Conservation (phyloP, 768 basidiomycete genomes). For the Chalciporus pseudorubinellus region DNA sequence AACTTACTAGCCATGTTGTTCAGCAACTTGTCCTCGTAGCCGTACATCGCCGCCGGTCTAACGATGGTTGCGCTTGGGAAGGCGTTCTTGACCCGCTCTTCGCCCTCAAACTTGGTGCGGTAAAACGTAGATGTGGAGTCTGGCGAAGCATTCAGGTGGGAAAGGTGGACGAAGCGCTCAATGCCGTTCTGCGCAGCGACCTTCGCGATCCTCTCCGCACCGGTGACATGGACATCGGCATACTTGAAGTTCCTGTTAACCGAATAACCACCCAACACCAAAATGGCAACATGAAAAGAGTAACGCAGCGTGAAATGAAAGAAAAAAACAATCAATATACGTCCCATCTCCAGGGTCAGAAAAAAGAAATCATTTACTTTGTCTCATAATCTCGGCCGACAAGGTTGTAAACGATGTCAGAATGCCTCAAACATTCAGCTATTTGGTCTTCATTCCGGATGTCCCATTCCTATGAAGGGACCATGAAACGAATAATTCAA, state of each 20-base stretch:
- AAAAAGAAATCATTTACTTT: constrained; percentile 54
- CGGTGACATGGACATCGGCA: constrained; percentile 74
- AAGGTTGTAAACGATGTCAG: constrained; percentile 95
- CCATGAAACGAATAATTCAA: constrained; percentile 14
- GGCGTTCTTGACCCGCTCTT: constrained; percentile 76
- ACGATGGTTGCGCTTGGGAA: constrained; percentile 89
- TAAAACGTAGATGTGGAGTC: constrained; percentile 82
- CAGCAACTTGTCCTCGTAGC: constrained; percentile 92
- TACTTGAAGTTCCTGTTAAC: constrained; percentile 81
- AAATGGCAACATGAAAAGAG: neutral
- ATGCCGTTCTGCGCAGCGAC: constrained; percentile 78
- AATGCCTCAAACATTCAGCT: constrained; percentile 90
- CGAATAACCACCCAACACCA: constrained; percentile 4
- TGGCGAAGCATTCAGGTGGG: constrained; percentile 86
- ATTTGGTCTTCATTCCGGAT: constrained; percentile 87
- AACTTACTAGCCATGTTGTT: constrained; percentile 87
- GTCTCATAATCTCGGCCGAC: constrained; percentile 94
- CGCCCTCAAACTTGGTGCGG: constrained; percentile 86
- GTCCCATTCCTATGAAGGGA: constrained; percentile 82
- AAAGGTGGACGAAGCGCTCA: constrained; percentile 86
- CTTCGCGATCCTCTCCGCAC: constrained; percentile 83
- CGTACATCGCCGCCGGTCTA: constrained; percentile 81
- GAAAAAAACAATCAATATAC: constrained; percentile 11
- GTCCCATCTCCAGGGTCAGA: constrained; percentile 9
- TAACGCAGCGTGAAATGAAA: neutral